Evolutionary conservation across 495 filamentous ascomycete genomes (phyloP), one percentile per base, ranked within the genome.

Genomic region (Aspergillus hancockii): DNA sequence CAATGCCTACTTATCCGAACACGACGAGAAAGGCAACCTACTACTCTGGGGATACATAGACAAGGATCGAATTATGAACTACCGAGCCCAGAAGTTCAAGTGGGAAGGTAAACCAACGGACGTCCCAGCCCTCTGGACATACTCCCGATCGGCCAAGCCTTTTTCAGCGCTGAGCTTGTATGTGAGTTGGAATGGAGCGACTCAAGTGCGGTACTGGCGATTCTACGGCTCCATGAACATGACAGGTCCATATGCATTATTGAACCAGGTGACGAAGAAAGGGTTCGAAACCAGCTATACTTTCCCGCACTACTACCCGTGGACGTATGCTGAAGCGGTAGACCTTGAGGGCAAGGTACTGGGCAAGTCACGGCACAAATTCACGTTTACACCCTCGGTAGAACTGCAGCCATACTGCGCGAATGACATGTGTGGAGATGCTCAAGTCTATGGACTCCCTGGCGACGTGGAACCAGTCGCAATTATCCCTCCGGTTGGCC

Each of bases 1-100:
- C 56, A 78, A 81, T 46, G 72, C 81, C 1, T 83, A 79, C 43
- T 70, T 86, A 31, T 86, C 82, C 0, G 85, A 88, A 63, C 83
- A 84, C 59, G 75, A 76, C 13, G 69, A 73, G 5, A 69, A 81
- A n/a, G 85, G 86, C 4, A 79, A 80, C 23, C 64, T 81, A 2
- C 63, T 86, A 0, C 76, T 84, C 58, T 79, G 75, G 72, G 74
- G 71, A 4, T 60, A 64, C n/a, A 66, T 78, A 49, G 74, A 71
- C 41, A 59, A 66, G 36, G 68, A 69, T 8, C 59, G 45, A 1
- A 64, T 76, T 40, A 79, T 79, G 76, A 78, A 79, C 59, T 79
- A 79, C 58, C 74, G 76, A 2, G 75, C 74, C 1, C 66, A 70
- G 58, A 79, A 79, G 45, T 79, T 77, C 63, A 64, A 74, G 13